Evolutionary conservation across 2,329 filamentous ascomycete genomes (phyloP).

Genomic region (Fusarium liriodendri): DNA sequence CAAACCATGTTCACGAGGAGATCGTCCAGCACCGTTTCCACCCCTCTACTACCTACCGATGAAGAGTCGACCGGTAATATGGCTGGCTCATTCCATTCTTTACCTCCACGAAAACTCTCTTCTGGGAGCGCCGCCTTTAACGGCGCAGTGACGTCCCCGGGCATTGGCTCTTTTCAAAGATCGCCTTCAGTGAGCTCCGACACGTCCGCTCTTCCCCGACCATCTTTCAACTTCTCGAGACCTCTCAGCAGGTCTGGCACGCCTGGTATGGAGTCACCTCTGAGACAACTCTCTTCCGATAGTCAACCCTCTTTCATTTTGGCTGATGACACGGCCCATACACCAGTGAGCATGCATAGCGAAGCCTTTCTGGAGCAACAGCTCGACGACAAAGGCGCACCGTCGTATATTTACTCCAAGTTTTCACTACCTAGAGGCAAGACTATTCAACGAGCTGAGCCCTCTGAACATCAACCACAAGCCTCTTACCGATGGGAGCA

Average conservation of each 20-base stretch:
- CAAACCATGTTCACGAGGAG: constrained; percentile 62
- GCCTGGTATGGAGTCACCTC: constrained; percentile 67
- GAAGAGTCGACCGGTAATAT: constrained; percentile 72
- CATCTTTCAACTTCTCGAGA: constrained; percentile 93
- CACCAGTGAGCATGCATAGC: constrained; percentile 78
- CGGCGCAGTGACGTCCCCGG: constrained; percentile 65
- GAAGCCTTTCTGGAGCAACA: constrained; percentile 71
- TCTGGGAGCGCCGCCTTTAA: constrained; percentile 69
- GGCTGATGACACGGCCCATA: constrained; percentile 73
- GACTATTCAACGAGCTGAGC: constrained; percentile 75
- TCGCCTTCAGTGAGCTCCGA: constrained; percentile 91
- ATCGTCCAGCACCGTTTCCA: constrained; percentile 71
- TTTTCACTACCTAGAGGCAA: constrained; percentile 88
- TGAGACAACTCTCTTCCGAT: constrained; percentile 73
- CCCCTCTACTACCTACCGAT: constrained; percentile 74
- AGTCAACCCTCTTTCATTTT: constrained; percentile 74
- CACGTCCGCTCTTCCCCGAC: constrained; percentile 76
- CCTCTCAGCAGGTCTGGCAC: constrained; percentile 82
- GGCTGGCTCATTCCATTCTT: constrained; percentile 67
- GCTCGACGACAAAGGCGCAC: constrained; percentile 63
- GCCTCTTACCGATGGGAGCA: constrained; percentile 74
- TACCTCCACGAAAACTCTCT: constrained; percentile 81
- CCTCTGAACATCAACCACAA: constrained; percentile 63
- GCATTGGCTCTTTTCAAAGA: constrained; percentile 71
- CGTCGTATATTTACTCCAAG: constrained; percentile 88